Conservation (phyloP, 1,284 basidiomycete genomes). For the Trichosporon sp. region DNA sequence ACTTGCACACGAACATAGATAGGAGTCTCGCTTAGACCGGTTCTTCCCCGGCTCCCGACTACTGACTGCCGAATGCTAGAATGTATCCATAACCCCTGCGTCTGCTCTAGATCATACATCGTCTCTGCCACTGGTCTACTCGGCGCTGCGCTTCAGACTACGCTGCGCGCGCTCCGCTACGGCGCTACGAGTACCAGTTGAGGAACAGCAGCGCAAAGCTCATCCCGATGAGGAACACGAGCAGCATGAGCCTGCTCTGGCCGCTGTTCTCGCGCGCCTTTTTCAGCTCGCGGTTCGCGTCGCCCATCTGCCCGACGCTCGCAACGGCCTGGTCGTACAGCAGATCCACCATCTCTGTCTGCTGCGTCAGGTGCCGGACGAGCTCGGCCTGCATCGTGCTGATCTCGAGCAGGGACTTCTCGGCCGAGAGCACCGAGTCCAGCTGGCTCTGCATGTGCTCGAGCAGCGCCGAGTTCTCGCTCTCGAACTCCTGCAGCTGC, state of each 20-base stretch:
- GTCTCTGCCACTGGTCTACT: not conserved
- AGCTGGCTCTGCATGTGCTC: conserved; percentile 54
- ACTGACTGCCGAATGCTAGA: not conserved
- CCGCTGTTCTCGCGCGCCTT: conserved; percentile 54
- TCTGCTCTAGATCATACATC: not conserved
- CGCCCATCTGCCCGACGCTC: conserved; percentile 52
- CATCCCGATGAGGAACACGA: conserved; percentile 55
- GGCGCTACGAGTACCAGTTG: conserved; percentile 51
- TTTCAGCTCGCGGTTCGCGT: conserved; percentile 55
- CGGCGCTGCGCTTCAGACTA: too few species aligned
- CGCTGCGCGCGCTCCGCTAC: too few species aligned
- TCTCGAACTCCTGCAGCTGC: conserved; percentile 56
- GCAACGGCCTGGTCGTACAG: conserved; percentile 56
- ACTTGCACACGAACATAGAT: not conserved
- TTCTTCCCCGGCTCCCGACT: too few species aligned
- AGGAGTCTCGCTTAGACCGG: not conserved
- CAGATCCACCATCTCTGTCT: conserved; percentile 55
- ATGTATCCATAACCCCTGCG: not conserved
- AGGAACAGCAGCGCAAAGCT: conserved; percentile 55
- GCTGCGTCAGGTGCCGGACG: conserved; percentile 54
- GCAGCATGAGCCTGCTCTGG: conserved; percentile 53
- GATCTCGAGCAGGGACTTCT: conserved; percentile 55
- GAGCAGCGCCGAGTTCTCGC: conserved; percentile 54
- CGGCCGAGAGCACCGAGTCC: conserved; percentile 53
- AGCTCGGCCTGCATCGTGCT: conserved; percentile 56